These are phyloP conservation scores for Kazachstania africana DNA, from an alignment of 805 yeast genomes.

Conservation along the genomic window DNA sequence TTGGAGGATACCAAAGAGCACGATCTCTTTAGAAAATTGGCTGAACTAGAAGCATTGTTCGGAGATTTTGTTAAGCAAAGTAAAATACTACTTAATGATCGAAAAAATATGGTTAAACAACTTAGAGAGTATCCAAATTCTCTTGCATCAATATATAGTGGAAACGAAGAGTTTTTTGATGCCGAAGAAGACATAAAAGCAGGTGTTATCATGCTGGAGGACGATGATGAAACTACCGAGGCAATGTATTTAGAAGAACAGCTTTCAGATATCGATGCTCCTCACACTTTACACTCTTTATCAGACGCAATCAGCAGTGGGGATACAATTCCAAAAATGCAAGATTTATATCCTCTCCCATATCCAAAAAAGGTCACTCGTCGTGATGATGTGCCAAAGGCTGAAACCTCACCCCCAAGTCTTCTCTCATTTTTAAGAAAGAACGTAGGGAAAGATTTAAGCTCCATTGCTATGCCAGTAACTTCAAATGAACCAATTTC, in stretches of 20 bases:
- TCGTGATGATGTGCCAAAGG: conserved; percentile 45
- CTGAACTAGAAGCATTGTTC: conserved; percentile 15
- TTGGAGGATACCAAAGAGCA: conserved; percentile 6
- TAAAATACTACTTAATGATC: conserved; percentile 11
- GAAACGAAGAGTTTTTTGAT: conserved; percentile 50
- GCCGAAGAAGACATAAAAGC: conserved; percentile 44
- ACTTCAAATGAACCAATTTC: conserved; percentile 87
- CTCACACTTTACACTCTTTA: too few species aligned
- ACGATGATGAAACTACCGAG: conserved; percentile 16
- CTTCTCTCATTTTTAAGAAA: conserved; percentile 69
- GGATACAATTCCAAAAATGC: not conserved
- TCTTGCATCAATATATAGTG: conserved; percentile 25
- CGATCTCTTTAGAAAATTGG: conserved; percentile 15
- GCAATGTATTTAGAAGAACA: not conserved
- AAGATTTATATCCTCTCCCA: conserved; percentile 60
- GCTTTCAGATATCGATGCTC: too few species aligned
- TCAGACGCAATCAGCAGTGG: too few species aligned
- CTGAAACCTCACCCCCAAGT: conserved; percentile 68
- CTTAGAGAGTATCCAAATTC: conserved; percentile 8
- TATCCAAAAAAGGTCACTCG: conserved; percentile 33
- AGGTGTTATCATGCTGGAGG: conserved; percentile 47
- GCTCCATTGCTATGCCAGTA: conserved; percentile 86
- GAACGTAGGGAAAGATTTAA: conserved; percentile 84
- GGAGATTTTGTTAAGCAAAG: conserved; percentile 15
- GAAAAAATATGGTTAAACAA: conserved; percentile 7